Percentiles rank a stretch among this genome's conserved stretches.
phyloP scores from a whole-genome alignment of 305 asterid genomes.

The Fraxinus sp. region DNA sequence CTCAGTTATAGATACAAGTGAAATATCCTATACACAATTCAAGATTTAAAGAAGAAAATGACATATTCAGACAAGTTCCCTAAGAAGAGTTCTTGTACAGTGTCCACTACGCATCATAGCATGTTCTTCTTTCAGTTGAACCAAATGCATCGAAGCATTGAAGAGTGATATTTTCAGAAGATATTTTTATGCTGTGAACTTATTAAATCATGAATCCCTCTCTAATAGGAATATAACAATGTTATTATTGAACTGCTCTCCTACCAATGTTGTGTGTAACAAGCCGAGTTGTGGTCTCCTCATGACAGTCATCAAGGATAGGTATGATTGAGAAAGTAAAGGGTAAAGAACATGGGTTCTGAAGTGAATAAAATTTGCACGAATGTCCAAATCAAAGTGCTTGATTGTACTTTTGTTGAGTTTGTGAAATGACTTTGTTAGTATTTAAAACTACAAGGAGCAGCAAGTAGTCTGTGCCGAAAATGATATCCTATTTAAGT shows the following conservation, averaged over 20 bases:
- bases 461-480: background rate
- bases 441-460: background rate
- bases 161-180: background rate
- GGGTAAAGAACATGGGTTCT: background rate
- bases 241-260: background rate
- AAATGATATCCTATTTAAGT: background rate
- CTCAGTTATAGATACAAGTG: background rate
- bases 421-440: background rate
- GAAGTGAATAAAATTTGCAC: background rate
- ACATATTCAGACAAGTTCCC: background rate
- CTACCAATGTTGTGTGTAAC: background rate
- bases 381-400: background rate
- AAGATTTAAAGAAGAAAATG: background rate
- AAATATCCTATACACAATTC: background rate
- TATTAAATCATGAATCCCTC: background rate
- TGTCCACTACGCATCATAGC: background rate
- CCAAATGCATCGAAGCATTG: background rate
- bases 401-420: background rate
- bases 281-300: background rate
- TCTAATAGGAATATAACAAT: background rate
- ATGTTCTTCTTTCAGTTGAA: background rate
- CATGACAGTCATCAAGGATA: background rate
- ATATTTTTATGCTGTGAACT: background rate
- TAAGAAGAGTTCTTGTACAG: background rate
- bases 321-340: background rate